Evolutionary conservation across 345 rosid genomes (phyloP), one percentile per base, ranked within the genome.

Genomic region (Odontarrhena argentea): DNA sequence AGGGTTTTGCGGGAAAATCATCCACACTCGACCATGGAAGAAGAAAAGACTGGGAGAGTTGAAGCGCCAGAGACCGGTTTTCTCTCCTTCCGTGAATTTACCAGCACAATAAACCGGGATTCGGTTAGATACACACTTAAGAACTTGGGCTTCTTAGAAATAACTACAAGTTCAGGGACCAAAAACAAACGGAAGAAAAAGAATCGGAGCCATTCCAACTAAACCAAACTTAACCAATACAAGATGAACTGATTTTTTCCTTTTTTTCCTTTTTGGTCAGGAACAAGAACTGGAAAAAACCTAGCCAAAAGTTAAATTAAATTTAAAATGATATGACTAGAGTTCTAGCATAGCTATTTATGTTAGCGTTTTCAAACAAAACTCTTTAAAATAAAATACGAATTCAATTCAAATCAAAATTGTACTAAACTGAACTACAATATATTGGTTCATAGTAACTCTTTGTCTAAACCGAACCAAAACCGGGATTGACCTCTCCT

Each of bases 1-100:
- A 25, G 59, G 73, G 57, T 67, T 67, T 74, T 60, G 63, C 60
- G 46, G 54, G 65, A 68, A 48, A 69, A 41, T 41, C 65, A 40
- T 55, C 64, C 25, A 62, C 60, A 13, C 14, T 60, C 36, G 45
- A 65, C 73, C 18, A 5, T 60, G 34, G 45, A 34, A 18, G 54
- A 52, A 34, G 55, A 22, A 44, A 53, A n/a, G 0, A 13, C 36
- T 32, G 36, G 72, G 50, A 49, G 49, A 38, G 45, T 57, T 3
- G 3, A 41, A 38, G 6, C 34, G 73, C 22, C 24, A 57, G 43
- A 14, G 63, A 54, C 54, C 62, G 62, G 70, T 43, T 65, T 53
- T 5, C 3, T 4, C 1, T 8, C 2, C 36, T 38, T 18, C 26
- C 34, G 30, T 24, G 22, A 14, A 22, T 14, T 18, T 30, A 8